These are phyloP conservation scores for Penicillium sp. DNA, from an alignment of 2,329 filamentous ascomycete genomes.

Conservation along the genomic window DNA sequence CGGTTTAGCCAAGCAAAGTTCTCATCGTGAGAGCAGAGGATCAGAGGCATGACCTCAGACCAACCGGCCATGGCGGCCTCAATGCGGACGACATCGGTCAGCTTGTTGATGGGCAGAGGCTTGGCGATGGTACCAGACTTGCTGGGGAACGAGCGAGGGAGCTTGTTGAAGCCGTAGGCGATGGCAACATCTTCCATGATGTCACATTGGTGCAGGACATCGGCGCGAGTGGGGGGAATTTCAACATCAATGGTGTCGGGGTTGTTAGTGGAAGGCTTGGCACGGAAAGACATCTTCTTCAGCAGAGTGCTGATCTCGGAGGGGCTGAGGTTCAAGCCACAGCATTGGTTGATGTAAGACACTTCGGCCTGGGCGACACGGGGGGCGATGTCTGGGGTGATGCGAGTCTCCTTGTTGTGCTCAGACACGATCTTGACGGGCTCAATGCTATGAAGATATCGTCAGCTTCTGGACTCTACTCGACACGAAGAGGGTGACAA, in stretches of 20 bases:
- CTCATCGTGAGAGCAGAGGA: slow-evolving; percentile 96
- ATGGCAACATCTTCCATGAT: slow-evolving; percentile 99
- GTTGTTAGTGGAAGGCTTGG: slow-evolving; percentile 71
- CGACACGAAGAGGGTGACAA: slow-evolving; percentile 23
- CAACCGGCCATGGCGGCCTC: slow-evolving; percentile 94
- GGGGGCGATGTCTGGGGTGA: slow-evolving; percentile 79
- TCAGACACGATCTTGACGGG: slow-evolving; percentile 89
- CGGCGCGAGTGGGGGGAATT: slow-evolving; percentile 86
- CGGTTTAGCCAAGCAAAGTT: slow-evolving; percentile 96
- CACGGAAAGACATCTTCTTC: slow-evolving; percentile 85
- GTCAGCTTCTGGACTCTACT: slow-evolving; percentile 8
- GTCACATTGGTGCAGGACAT: slow-evolving; percentile 94
- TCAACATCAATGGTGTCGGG: slow-evolving; percentile 76
- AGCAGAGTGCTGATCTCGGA: slow-evolving; percentile 78
- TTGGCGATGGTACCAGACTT: slow-evolving; percentile 85
- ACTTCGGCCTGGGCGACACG: slow-evolving; percentile 80
- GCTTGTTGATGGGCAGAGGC: slow-evolving; percentile 89
- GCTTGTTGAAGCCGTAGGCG: slow-evolving; percentile 95
- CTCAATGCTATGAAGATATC: slow-evolving; percentile 63
- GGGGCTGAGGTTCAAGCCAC: slow-evolving; percentile 76
- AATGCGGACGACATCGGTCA: slow-evolving; percentile 84
- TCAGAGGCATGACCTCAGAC: slow-evolving; percentile 94
- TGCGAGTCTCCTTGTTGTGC: slow-evolving; percentile 82
- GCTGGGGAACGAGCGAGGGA: slow-evolving; percentile 83
- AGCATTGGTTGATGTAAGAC: slow-evolving; percentile 92